Base-by-base conservation (phyloP, 2,329 filamentous ascomycete genomes). In the Lasiodiplodia theobromae region DNA sequence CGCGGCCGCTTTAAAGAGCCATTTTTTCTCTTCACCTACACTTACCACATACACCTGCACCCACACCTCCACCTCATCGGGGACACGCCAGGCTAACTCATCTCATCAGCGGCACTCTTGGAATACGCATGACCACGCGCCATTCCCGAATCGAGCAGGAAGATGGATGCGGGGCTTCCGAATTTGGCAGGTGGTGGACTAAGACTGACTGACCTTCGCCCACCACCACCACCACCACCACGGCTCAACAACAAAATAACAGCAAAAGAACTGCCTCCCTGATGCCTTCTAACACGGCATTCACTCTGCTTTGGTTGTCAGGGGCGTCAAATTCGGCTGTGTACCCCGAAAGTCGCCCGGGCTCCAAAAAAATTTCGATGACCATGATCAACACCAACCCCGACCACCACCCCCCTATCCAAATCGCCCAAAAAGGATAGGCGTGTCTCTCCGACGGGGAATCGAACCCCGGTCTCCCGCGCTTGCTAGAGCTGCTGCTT, bases 401-500 rank as follows among this genome's bases (percentile, higher is more conserved):
- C 23, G 5, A 28, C 49, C n/a, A 2, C 25, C 23, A 12, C 16
- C 18, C 25, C 31, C 51, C 28, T 53, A 31, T 28, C 23, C 18
- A 14, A 7, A 18, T n/a, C 53, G 12, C 34, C 25, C 14, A 16
- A 18, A 10, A 31, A 53, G 25, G 51, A 53, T 7, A 6, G 1
- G 0, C 38, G 12, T 40, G 8, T 21, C 54, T 60, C 38, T 60
- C 37, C 37, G n/a, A 58, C 37, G 56, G 37, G 34, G 31, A 57
- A 57, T 57, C 49, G 47, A 38, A 38, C 37, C 37, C 21, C 47
- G 18, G 47, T 47, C 56, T 60, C 56, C 56, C 37, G 56, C 56
- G 56, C 56, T 60, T 60, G 56, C 16, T 5, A 44, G 6, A 47
- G 21, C n/a, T n/a, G 7, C 2, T n/a, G 25, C 4, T 54, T 54